Conservation (phyloP, 2,329 filamentous ascomycete species). For the Leptodontidium sp. region DNA sequence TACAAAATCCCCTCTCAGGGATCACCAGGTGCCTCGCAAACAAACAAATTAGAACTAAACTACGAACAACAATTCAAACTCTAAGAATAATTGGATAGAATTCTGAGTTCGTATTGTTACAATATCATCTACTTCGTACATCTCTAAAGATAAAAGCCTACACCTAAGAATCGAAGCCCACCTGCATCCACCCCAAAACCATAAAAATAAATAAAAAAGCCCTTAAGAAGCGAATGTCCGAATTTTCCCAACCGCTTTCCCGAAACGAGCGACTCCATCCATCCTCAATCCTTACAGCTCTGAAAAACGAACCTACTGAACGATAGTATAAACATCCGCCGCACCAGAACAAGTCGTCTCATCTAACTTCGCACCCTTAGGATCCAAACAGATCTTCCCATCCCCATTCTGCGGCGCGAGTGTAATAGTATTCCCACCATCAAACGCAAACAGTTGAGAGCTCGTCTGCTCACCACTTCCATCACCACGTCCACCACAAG, state of each 20-base stretch:
- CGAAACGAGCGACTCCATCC: neutral
- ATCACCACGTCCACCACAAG: conserved; percentile 65
- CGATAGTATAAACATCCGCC: conserved; percentile 21
- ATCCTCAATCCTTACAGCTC: no score
- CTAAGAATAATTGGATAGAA: neutral
- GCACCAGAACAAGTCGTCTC: conserved; percentile 32
- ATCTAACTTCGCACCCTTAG: conserved; percentile 41
- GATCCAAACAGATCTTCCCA: conserved; percentile 54
- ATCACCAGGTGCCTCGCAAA: no score
- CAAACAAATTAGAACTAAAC: no score
- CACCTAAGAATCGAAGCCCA: conserved; percentile 23
- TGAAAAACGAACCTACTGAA: neutral
- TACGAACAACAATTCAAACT: no score
- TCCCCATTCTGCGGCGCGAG: conserved; percentile 56
- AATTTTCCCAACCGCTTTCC: neutral
- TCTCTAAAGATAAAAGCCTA: neutral
- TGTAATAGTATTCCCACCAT: conserved; percentile 51
- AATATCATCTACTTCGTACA: neutral
- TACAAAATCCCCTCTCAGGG: no score
- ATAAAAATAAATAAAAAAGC: conserved; percentile 15
- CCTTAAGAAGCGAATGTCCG: neutral
- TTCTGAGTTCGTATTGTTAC: neutral
- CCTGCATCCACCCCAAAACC: neutral
- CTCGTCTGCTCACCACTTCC: conserved; percentile 53
- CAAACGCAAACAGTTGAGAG: conserved; percentile 59